A percentile compares a stretch with the other conserved stretches of the same genome.
phyloP scores from a whole-genome alignment of 2,329 filamentous ascomycete genomes.

The Trichoderma sp. region DNA sequence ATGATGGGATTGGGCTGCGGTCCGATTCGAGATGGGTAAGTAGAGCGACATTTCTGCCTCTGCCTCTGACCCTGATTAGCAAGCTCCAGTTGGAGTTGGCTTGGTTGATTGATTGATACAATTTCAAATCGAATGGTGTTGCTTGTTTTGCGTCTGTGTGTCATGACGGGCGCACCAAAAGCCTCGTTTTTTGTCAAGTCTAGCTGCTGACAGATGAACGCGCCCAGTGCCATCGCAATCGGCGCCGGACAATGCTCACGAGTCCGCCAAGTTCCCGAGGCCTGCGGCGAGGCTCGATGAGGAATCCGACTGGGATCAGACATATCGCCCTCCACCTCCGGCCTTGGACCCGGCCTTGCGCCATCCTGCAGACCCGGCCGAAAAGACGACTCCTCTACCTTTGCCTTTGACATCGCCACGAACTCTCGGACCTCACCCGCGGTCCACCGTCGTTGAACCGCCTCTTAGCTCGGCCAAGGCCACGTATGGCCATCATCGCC shows the following conservation, averaged over 20 bases:
- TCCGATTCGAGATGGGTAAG: conserved; percentile 33
- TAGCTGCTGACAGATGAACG: conserved; percentile 24
- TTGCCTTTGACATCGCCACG: conserved; percentile 40
- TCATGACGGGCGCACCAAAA: background rate
- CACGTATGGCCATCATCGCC: conserved; percentile 83
- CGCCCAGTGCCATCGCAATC: conserved; percentile 59
- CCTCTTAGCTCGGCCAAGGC: conserved; percentile 58
- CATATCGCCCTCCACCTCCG: conserved; percentile 46
- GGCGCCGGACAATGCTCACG: conserved; percentile 56
- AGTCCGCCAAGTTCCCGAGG: conserved; percentile 53
- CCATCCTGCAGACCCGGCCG: conserved; percentile 56
- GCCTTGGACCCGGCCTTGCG: conserved; percentile 44
- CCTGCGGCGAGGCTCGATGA: conserved; percentile 54
- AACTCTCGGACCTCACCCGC: conserved; percentile 44
- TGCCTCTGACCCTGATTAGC: background rate
- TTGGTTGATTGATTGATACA: background rate
- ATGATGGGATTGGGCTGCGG: conserved; percentile 28
- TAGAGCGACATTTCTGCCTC: background rate
- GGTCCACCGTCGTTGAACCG: conserved; percentile 48
- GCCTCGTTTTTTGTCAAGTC: background rate
- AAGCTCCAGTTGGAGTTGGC: background rate
- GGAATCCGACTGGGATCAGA: conserved; percentile 56
- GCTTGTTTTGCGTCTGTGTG: background rate
- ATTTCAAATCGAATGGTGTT: background rate
- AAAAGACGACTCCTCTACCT: conserved; percentile 47